Base-by-base conservation (phyloP, 2,329 filamentous ascomycete species). In the Monilinia aucupariae region DNA sequence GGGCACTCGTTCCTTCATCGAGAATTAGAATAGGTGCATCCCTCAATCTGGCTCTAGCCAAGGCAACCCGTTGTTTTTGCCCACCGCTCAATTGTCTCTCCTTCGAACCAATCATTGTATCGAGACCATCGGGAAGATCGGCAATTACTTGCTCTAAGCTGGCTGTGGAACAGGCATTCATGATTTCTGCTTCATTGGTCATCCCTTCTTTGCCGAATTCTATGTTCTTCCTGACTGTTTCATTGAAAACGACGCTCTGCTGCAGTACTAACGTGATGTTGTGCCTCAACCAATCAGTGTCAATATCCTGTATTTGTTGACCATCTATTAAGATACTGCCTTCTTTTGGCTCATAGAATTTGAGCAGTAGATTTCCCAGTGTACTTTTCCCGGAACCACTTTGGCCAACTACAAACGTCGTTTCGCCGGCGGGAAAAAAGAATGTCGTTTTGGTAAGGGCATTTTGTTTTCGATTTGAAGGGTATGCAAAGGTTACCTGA, bases 321-420 rank as follows among this genome's bases (percentile, higher is more conserved):
- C 83, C 85, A 70, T 96, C 91, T 12, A 97, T 77, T 0, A 81
- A 73, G 20, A 97, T 86, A 0, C 82, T 74, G 0, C 92, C 93
- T 0, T 77, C 77, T 0, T 77, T 74, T 0, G 90, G 84, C 8
- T 83, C 78, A 71, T 97, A 96, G 69, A 96, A 89, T 15, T 87
- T 84, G 58, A 92, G 80, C 0, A 97, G 79, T 0, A 97, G 80
- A 71, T 91, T 91, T 1, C 88, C 87, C 1, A 97, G 72, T 0
- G 93, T 97, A 69, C 91, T 96, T 74, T 97, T 97, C 0, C 93
- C 93, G 2, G 91, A 96, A 0, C 94, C 94, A 71, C 91, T 96
- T 70, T 82, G 83, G 0, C 93, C 94, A 56, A 97, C 84, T 2
- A 97, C 80, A 71, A 94, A 97, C 0, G 86, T 91, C 3, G 88